A percentile compares a stretch with the other conserved stretches of the same genome.
Evolutionary conservation across 2,329 filamentous ascomycete genomes (phyloP).

Genomic region (Colletotrichum eremochloae): DNA sequence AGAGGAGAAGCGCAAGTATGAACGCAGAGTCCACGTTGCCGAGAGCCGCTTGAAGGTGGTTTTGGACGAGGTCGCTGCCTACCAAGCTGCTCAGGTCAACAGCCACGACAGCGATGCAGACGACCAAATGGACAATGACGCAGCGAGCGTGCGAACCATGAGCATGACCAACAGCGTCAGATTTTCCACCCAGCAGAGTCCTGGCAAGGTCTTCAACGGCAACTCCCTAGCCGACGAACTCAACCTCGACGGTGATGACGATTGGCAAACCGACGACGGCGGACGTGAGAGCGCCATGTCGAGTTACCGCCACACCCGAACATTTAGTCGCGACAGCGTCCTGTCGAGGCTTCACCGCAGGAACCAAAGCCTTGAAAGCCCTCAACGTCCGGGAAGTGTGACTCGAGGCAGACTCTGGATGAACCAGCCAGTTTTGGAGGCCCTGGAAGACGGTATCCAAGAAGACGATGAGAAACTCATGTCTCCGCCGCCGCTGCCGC

Average conservation of each 20-base stretch:
- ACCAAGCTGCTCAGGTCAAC: conserved; percentile 68
- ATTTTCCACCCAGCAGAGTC: conserved; percentile 75
- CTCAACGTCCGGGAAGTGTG: conserved; percentile 68
- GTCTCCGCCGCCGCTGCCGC: conserved; percentile 46
- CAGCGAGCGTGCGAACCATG: conserved; percentile 79
- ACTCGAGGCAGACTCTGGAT: conserved; percentile 65
- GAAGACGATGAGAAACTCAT: conserved; percentile 61
- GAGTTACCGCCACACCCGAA: conserved; percentile 63
- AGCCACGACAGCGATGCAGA: conserved; percentile 70
- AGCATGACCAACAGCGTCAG: conserved; percentile 80
- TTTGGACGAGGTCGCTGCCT: conserved; percentile 85
- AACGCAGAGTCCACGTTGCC: conserved; percentile 89
- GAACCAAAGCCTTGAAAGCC: conserved; percentile 71
- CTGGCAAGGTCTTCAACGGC: conserved; percentile 69
- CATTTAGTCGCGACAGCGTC: conserved; percentile 70
- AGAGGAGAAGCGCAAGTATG: conserved; percentile 82
- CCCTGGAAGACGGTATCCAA: conserved; percentile 64
- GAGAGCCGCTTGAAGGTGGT: conserved; percentile 88
- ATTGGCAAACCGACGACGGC: conserved; percentile 78
- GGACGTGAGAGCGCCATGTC: conserved; percentile 74
- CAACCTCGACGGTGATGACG: conserved; percentile 85
- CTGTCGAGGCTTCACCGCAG: conserved; percentile 64
- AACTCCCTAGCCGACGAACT: conserved; percentile 92
- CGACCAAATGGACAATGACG: conserved; percentile 76
- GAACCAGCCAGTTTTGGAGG: conserved; percentile 68